phyloP scores from a whole-genome alignment of 495 filamentous ascomycete species.

The Xanthoparmelia taractica region DNA sequence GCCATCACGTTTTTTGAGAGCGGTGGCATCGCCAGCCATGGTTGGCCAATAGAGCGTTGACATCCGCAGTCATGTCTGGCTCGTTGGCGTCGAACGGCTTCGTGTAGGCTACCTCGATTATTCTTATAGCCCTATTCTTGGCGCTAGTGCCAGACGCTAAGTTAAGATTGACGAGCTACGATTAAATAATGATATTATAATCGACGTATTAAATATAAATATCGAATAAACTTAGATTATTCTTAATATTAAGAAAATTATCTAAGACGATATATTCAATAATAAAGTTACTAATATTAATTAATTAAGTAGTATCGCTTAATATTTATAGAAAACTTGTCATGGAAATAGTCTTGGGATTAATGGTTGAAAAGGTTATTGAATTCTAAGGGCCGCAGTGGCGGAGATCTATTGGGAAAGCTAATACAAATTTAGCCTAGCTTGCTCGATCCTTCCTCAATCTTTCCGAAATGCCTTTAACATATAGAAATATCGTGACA shows the following conservation, averaged over 20 bases:
- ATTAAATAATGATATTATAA: conserved; percentile 1
- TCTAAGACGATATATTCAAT: background rate
- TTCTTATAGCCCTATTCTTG: conserved; percentile 9
- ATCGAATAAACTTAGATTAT: conserved; percentile 8
- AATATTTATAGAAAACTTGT: too few species aligned
- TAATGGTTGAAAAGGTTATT: too few species aligned
- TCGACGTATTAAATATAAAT: conserved; percentile 5
- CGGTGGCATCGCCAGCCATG: conserved; percentile 2
- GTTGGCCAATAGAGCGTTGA: conserved; percentile 6
- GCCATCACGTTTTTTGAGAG: conserved; percentile 7
- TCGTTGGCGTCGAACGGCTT: conserved; percentile 16
- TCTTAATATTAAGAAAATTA: conserved; percentile 7
- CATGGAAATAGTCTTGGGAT: too few species aligned
- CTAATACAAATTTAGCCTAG: too few species aligned
- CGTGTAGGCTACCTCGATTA: conserved; percentile 14
- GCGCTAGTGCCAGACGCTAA: conserved; percentile 11
- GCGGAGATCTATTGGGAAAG: too few species aligned
- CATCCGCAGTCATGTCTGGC: conserved; percentile 9
- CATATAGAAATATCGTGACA: too few species aligned
- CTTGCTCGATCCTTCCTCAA: too few species aligned
- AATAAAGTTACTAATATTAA: background rate
- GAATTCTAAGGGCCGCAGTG: too few species aligned
- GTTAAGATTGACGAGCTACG: conserved; percentile 6
- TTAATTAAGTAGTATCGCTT: too few species aligned
- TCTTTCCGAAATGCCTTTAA: too few species aligned